Conservation (phyloP, 495 filamentous ascomycete genomes). For the Hypoxylon intermedium region DNA sequence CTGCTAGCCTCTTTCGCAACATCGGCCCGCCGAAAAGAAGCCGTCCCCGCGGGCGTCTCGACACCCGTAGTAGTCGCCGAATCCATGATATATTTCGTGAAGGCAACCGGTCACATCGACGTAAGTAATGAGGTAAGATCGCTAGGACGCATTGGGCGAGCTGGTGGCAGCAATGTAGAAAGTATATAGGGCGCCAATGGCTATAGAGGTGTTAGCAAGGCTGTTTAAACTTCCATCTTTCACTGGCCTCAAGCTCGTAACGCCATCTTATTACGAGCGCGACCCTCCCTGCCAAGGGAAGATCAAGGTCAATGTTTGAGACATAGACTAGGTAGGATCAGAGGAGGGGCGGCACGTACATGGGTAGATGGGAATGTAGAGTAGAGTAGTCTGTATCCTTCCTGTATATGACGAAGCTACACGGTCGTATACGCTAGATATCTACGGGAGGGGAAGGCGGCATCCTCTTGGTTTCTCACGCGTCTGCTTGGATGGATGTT, state of each 20-base stretch:
- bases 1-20: constrained; percentile 4
- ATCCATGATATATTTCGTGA: constrained; percentile 29
- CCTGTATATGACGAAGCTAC: not conserved
- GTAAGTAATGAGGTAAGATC: not conserved
- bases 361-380: not conserved
- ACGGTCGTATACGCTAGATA: constrained; percentile 11
- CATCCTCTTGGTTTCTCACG: constrained; percentile 10
- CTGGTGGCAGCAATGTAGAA: not conserved
- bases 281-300: not conserved
- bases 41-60: constrained; percentile 17
- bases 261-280: not conserved
- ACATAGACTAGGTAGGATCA: not conserved
- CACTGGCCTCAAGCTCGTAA: not conserved
- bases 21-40: constrained; percentile 29
- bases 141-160: not conserved
- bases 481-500: constrained; percentile 2
- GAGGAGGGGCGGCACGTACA: not conserved
- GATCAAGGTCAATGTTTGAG: not conserved
- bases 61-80: constrained; percentile 40
- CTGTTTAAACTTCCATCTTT: not conserved
- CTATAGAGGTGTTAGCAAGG: constrained; percentile 12
- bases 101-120: constrained; percentile 1
- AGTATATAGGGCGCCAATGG: not conserved
- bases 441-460: constrained; percentile 10
- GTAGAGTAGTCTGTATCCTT: not conserved